Base-by-base conservation (phyloP, 257 asterid species). In the Solanum medicagineum region DNA sequence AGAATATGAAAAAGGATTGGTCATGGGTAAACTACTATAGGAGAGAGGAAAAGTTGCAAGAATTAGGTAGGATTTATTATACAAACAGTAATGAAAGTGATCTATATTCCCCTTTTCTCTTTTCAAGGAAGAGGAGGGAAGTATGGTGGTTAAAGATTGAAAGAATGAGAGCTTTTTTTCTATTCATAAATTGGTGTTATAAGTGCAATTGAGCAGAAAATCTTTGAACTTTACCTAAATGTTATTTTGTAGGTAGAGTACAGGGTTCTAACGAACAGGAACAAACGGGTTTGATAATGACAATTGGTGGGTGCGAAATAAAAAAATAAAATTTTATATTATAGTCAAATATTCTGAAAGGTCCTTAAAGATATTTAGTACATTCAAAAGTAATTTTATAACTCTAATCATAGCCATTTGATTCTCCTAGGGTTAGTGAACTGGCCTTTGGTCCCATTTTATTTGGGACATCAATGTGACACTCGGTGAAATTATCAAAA, bases 361-460 rank as follows among this genome's bases (percentile, higher is more conserved):
- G 47, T 22, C 24, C 13, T 16, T 69, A 7, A 36, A 32, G 13
- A 36, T 85, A 14, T 29, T 69, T 8, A 3, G 16, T 36, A 36
- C 24, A 8, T 69, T 69, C 51, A 69, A 68, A 29, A 16, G 45
- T 69, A 69, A 69, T 36, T 40, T 13, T 68, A 13, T 36, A 68
- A 7, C 24, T 69, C 56, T 77, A 17, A 89, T 79, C 86, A 85
- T 75, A 96, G 98, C 95, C 98, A 81, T 87, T 87, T 8, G 89
- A 87, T 89, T 42, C 82, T 83, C 91, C 96, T 29, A 97, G 94
- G 71, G 88, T 89, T n/a, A 98, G 99, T 85, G 98, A 96, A 89
- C 85, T 96, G 66, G 97, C 99, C 60, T 97, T 96, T 59, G 92
- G 94, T 83, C 93, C 99, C 17, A 89, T 87, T 87, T 92, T 96